These are phyloP conservation scores for Suillus occidentalis DNA, from an alignment of 768 basidiomycete genomes.

Conservation along the genomic window DNA sequence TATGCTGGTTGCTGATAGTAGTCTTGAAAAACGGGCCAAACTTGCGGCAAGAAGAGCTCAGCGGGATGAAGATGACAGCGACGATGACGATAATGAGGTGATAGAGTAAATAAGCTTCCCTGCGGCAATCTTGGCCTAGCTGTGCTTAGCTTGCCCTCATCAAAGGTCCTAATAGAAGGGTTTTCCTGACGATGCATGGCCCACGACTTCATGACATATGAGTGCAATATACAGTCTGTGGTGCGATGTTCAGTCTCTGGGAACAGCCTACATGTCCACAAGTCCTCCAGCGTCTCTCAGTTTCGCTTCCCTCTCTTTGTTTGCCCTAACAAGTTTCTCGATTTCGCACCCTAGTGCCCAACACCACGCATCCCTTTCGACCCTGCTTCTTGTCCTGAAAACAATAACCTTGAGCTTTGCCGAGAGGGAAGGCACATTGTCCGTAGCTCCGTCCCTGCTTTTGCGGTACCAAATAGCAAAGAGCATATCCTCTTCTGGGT, in stretches of 20 bases:
- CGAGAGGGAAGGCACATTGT: conserved; percentile 48
- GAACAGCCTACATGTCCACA: conserved; percentile 26
- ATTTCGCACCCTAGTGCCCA: conserved; percentile 92
- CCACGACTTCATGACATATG: neutral
- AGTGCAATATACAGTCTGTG: neutral
- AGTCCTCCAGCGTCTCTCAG: conserved; percentile 66
- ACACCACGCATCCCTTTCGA: conserved; percentile 94
- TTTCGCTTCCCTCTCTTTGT: conserved; percentile 61
- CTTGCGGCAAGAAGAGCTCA: conserved; percentile 54
- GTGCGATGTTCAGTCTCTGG: neutral
- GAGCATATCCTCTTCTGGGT: conserved; percentile 83
- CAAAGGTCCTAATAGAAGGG: neutral
- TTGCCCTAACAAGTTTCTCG: conserved; percentile 69
- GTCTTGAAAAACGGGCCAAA: conserved; percentile 62
- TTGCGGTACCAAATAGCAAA: conserved; percentile 78
- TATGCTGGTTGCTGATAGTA: conserved; percentile 54
- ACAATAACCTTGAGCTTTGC: conserved; percentile 61
- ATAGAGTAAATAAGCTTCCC: conserved; percentile 43
- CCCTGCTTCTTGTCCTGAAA: conserved; percentile 73
- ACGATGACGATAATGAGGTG: conserved; percentile 50
- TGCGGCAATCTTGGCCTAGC: neutral
- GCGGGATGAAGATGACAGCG: conserved; percentile 36
- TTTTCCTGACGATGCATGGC: neutral
- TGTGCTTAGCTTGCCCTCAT: neutral
- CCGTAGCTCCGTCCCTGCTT: conserved; percentile 24